A percentile compares a stretch with the other conserved stretches of the same genome.
Evolutionary conservation across 1,284 basidiomycete genomes (phyloP).

Genomic region (Boletus smithii): DNA sequence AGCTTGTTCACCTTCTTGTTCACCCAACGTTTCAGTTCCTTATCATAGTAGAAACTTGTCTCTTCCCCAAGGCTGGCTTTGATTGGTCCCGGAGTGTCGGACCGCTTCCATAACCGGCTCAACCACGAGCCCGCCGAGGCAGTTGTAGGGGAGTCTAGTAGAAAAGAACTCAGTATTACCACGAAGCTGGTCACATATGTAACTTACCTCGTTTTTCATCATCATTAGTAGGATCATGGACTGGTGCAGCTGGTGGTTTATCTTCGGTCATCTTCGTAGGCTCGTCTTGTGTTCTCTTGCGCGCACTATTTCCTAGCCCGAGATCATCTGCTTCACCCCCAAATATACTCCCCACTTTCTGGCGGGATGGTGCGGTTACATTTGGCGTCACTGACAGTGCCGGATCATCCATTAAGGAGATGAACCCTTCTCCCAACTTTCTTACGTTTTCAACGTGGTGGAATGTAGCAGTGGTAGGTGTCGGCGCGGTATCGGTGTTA

Average conservation of each 20-base stretch:
- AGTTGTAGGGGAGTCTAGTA: constrained; percentile 29
- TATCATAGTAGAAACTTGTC: constrained; percentile 90
- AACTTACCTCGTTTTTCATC: constrained; percentile 27
- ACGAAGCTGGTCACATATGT: neutral
- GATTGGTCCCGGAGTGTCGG: constrained; percentile 62
- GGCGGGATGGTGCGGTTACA: constrained; percentile 19
- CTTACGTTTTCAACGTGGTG: constrained; percentile 45
- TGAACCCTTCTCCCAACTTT: constrained; percentile 61
- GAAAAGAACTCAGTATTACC: neutral
- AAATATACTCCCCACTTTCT: constrained; percentile 32
- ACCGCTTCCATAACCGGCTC: constrained; percentile 69
- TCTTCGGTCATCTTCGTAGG: constrained; percentile 26
- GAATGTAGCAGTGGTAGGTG: constrained; percentile 69
- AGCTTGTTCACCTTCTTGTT: constrained; percentile 76
- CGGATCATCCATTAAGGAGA: constrained; percentile 80
- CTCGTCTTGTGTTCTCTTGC: constrained; percentile 39
- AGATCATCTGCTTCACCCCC: constrained; percentile 85
- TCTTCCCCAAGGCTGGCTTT: constrained; percentile 94
- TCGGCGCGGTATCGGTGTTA: constrained; percentile 49
- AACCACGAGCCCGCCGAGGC: constrained; percentile 68
- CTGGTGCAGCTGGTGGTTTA: constrained; percentile 15
- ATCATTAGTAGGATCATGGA: constrained; percentile 14
- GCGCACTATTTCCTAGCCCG: constrained; percentile 79
- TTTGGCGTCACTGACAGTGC: constrained; percentile 44
- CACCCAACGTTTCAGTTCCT: constrained; percentile 93